phyloP scores from a whole-genome alignment of 805 yeast species.

The Tetrapisispora arboricola region DNA sequence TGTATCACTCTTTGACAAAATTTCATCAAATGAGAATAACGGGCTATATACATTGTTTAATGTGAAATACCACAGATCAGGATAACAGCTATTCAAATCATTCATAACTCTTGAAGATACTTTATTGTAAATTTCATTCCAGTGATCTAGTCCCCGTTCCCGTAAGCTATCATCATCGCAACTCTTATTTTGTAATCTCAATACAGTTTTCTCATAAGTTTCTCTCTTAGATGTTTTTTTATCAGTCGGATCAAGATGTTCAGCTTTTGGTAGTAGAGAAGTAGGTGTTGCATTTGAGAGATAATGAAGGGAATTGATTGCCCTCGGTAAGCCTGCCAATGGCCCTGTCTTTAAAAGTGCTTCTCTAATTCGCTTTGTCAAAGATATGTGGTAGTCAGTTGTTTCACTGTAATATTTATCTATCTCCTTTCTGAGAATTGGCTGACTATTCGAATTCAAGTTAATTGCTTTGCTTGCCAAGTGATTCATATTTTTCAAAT shows the following conservation, averaged over 20 bases:
- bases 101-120: slow-evolving; percentile 54
- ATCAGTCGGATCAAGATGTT: slow-evolving; percentile 14
- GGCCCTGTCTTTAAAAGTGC: slow-evolving; percentile 71
- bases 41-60: slow-evolving; percentile 69
- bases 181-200: neutral
- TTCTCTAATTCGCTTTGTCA: slow-evolving; percentile 58
- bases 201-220: neutral
- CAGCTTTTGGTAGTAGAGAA: slow-evolving; percentile 22
- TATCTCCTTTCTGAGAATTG: slow-evolving; percentile 5
- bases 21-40: slow-evolving; percentile 54
- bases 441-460: slow-evolving; percentile 5
- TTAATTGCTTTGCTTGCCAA: slow-evolving; percentile 18
- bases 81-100: slow-evolving; percentile 67
- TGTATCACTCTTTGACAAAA: slow-evolving; percentile 59
- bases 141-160: slow-evolving; percentile 51
- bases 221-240: neutral
- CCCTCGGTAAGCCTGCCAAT: slow-evolving; percentile 71
- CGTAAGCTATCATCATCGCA: slow-evolving; percentile 3
- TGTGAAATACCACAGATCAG: slow-evolving; percentile 73
- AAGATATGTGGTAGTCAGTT: slow-evolving; percentile 13
- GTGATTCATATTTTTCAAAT: slow-evolving; percentile 8
- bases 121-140: slow-evolving; percentile 69
- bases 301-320: slow-evolving; percentile 66
- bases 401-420: slow-evolving; percentile 15
- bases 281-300: slow-evolving; percentile 58